Percentiles rank a stretch among this genome's conserved stretches.
Conservation (phyloP, 2,329 filamentous ascomycete species). For the Reticulascus tulasneorum region DNA sequence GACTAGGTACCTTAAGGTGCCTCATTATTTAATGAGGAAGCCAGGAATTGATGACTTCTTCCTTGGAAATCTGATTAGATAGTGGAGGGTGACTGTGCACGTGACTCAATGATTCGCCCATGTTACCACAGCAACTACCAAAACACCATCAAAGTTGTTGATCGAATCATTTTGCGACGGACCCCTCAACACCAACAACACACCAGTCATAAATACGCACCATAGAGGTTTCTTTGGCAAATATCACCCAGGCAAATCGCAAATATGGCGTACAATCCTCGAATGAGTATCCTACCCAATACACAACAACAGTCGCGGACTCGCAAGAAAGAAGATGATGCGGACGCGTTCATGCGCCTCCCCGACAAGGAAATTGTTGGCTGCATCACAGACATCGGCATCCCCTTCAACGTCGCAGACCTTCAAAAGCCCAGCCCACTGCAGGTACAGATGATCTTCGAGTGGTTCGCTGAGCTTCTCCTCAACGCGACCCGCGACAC, state of each 20-base stretch:
- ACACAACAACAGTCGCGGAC: conserved; percentile 45
- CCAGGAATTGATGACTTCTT: too few species aligned
- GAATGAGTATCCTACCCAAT: conserved; percentile 57
- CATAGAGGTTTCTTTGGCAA: not conserved
- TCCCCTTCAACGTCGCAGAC: conserved; percentile 80
- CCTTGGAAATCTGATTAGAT: too few species aligned
- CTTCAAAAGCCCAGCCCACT: conserved; percentile 90
- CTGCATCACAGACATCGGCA: conserved; percentile 95
- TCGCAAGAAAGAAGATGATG: conserved; percentile 57
- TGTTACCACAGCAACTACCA: not conserved
- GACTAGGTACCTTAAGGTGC: too few species aligned
- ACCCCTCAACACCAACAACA: not conserved
- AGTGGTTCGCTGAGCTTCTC: conserved; percentile 92
- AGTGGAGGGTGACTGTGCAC: too few species aligned
- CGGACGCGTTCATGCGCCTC: conserved; percentile 57
- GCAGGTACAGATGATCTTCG: conserved; percentile 95
- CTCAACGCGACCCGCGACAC: conserved; percentile 92
- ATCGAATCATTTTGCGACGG: not conserved
- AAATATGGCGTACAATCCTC: conserved; percentile 55
- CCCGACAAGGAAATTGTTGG: conserved; percentile 81
- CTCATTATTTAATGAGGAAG: too few species aligned
- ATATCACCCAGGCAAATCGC: not conserved
- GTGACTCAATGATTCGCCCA: not conserved
- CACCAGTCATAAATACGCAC: not conserved
- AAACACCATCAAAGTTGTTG: too few species aligned